These are phyloP conservation scores for Polyporus arcularius DNA, from an alignment of 768 basidiomycete genomes.

Conservation along the genomic window DNA sequence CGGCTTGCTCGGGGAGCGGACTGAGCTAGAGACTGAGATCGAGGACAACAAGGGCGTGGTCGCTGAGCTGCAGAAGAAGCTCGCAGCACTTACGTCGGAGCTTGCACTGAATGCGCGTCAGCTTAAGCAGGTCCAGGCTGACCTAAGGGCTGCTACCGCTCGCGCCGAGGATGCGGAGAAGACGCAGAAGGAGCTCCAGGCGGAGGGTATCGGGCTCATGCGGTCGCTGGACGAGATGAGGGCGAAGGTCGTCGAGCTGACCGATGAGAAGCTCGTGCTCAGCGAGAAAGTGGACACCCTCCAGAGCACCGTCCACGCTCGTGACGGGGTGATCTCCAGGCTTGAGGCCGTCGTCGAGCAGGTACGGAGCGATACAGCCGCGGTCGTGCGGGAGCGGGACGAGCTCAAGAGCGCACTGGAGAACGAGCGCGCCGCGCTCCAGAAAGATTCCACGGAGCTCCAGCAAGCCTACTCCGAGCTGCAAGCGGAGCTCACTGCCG, in stretches of 20 bases:
- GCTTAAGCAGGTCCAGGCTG: constrained; percentile 61
- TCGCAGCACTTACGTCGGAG: constrained; percentile 55
- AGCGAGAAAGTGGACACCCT: constrained; percentile 63
- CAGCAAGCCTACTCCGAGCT: constrained; percentile 63
- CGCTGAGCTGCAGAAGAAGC: constrained; percentile 58
- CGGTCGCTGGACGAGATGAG: constrained; percentile 84
- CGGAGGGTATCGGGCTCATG: constrained; percentile 78
- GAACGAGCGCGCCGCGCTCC: constrained; percentile 11
- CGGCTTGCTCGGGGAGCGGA: constrained; percentile 48
- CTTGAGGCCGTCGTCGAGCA: constrained; percentile 64
- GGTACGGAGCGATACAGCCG: constrained; percentile 49
- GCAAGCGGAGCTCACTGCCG: constrained; percentile 59
- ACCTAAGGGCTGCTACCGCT: constrained; percentile 61
- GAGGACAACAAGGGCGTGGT: constrained; percentile 47
- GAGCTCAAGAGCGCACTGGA: constrained; percentile 25
- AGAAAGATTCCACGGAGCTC: constrained; percentile 53
- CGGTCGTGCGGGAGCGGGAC: constrained; percentile 41
- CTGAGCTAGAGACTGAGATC: constrained; percentile 49
- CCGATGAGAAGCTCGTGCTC: constrained; percentile 67
- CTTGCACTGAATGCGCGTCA: constrained; percentile 54
- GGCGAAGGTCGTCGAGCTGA: constrained; percentile 81
- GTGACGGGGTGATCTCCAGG: constrained; percentile 58
- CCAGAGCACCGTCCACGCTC: constrained; percentile 52
- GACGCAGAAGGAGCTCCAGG: constrained; percentile 70
- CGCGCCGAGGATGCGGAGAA: constrained; percentile 77